Conservation (phyloP, 208 protist species). For the Trypanosoma scelopori region DNA sequence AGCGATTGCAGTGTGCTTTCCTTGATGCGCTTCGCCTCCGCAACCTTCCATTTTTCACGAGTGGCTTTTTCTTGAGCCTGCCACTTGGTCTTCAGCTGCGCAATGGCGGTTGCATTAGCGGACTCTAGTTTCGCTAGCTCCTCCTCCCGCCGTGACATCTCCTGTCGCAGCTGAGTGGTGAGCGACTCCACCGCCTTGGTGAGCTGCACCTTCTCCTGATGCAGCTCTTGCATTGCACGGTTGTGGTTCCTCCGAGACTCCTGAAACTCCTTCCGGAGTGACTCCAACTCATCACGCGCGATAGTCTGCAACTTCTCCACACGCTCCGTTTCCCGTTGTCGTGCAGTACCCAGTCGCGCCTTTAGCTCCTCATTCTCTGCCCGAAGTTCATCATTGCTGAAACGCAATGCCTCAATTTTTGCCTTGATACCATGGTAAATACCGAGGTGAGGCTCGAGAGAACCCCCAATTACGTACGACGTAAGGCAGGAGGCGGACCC, state of each 20-base stretch:
- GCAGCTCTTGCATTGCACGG: conserved; percentile 34
- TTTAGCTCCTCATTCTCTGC: conserved; percentile 70
- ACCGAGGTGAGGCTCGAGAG: conserved; percentile 41
- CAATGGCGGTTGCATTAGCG: conserved; percentile 62
- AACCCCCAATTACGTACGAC: conserved; percentile 22
- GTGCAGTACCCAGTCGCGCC: conserved; percentile 37
- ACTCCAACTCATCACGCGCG: conserved; percentile 46
- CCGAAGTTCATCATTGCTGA: conserved; percentile 72
- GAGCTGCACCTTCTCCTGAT: conserved; percentile 57
- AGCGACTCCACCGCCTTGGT: conserved; percentile 55
- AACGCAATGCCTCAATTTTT: conserved; percentile 73
- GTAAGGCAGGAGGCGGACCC: conserved; percentile 26
- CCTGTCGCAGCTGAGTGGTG: conserved; percentile 49
- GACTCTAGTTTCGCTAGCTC: conserved; percentile 60
- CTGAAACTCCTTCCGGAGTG: conserved; percentile 35
- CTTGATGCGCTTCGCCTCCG: conserved; percentile 90
- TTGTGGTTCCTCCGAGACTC: conserved; percentile 35
- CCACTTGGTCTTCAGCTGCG: conserved; percentile 63
- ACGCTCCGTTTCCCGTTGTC: conserved; percentile 37
- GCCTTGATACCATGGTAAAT: conserved; percentile 83
- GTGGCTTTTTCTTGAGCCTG: conserved; percentile 77
- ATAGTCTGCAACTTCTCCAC: conserved; percentile 35
- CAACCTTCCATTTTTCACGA: conserved; percentile 82
- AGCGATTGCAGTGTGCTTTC: conserved; percentile 88
- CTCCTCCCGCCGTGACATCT: conserved; percentile 46